phyloP scores from a whole-genome alignment of 345 rosid genomes.

The Psidium friedrichsthalianum region DNA sequence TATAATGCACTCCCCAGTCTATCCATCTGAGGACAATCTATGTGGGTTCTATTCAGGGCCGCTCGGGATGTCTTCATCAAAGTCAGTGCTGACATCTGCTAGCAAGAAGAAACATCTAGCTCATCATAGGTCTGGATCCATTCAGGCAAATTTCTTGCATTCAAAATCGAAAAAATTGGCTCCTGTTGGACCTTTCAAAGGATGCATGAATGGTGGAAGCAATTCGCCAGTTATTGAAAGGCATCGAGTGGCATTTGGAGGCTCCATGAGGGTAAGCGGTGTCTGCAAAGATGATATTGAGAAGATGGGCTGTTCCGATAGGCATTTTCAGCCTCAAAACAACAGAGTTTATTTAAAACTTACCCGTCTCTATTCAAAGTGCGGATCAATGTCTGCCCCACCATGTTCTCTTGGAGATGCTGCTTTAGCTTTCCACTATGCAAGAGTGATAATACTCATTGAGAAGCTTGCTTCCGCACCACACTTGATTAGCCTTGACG shows the following conservation, averaged over 20 bases:
- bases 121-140: slow-evolving; percentile 3
- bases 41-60: slow-evolving; percentile 17
- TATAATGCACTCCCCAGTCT: slow-evolving; percentile 18
- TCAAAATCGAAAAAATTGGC: slow-evolving; percentile 17
- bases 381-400: slow-evolving; percentile 22
- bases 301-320: not conserved
- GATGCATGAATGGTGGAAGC: slow-evolving; percentile 25
- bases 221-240: slow-evolving; percentile 18
- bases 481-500: slow-evolving; percentile 28
- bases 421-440: slow-evolving; percentile 54
- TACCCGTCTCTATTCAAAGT: slow-evolving; percentile 19
- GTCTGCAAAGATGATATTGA: slow-evolving; percentile 8
- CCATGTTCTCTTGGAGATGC: slow-evolving; percentile 44
- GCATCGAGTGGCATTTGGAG: slow-evolving; percentile 16
- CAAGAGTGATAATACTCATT: slow-evolving; percentile 37
- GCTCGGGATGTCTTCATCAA: slow-evolving; percentile 13
- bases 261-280: slow-evolving; percentile 21
- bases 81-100: not conserved
- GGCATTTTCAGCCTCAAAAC: slow-evolving; percentile 9
- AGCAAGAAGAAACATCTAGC: slow-evolving; percentile 12
- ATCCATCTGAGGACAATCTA: slow-evolving; percentile 21
- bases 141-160: slow-evolving; percentile 9
- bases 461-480: slow-evolving; percentile 43
- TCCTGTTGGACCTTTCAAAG: slow-evolving; percentile 28
- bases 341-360: slow-evolving; percentile 22